Evolutionary conservation across 345 rosid species (phyloP), one percentile per base, ranked within the genome.

Genomic region (Camelina hispida): DNA sequence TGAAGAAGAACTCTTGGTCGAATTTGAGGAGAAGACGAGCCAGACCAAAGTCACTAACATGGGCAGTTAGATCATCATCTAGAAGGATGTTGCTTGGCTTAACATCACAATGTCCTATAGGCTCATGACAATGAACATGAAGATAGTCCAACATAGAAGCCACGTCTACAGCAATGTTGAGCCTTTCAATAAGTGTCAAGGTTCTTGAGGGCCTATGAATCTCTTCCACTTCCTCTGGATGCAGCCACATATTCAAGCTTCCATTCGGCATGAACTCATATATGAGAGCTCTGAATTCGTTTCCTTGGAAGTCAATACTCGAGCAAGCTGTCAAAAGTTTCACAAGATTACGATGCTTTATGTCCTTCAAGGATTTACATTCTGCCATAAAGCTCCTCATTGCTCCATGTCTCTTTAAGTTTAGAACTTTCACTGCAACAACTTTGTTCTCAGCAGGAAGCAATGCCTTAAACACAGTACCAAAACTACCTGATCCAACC

Each of bases 261-360:
- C 85, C 87, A 35, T 84, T 84, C 0, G 80, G 57, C 88, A 86
- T 83, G 78, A 75, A 83, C 16, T 83, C 79, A 23, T 68, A 79
- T 11, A 87, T 42, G 10, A 84, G 65, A 10, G 90, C 88, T 72
- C 84, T 87, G 74, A 87, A 87, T 35, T 78, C 78, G 20, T 84
- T 79, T 44, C 88, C 79, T 4, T 73, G 50, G 7, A 44, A 55
- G 42, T 87, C 87, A 2, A 81, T 28, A 68, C 88, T 81, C 0
- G 83, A 78, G 56, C 90, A 87, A 23, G 78, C 81, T 9, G 85
- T 80, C 13, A 84, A 28, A 0, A 84, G 42, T 62, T 81, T 87
- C 37, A 84, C 69, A 35, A 87, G 82, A 67, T 84, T 87, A 25
- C 88, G 73, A 32, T 84, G 90, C 46, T 82, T 78, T 2, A 77